Percentiles rank a stretch among this genome's conserved stretches.
These are phyloP conservation scores for Kuraishia hungarica DNA, from an alignment of 805 yeast species.

Conservation along the genomic window DNA sequence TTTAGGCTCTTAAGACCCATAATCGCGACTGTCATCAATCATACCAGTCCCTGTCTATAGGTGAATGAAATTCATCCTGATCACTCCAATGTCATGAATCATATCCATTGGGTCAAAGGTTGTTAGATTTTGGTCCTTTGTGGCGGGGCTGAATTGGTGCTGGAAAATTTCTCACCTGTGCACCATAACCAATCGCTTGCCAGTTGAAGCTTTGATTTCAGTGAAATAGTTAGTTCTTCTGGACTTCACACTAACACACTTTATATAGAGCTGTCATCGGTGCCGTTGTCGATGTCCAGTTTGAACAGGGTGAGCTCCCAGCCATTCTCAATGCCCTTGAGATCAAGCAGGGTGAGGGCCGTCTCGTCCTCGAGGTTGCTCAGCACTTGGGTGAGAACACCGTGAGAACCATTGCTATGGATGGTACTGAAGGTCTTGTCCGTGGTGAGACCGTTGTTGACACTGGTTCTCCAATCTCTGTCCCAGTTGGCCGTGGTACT, in stretches of 20 bases:
- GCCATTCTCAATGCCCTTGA: constrained; percentile 95
- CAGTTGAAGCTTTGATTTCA: no score
- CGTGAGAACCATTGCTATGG: constrained; percentile 99
- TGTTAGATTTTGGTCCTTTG: background rate
- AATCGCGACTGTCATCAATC: no score
- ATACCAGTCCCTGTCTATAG: no score
- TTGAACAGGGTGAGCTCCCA: constrained; percentile 95
- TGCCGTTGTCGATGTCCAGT: constrained; percentile 99
- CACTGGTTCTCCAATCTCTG: constrained; percentile 98
- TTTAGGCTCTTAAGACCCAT: no score
- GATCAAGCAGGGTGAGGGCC: constrained; percentile 61
- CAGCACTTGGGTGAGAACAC: constrained; percentile 99
- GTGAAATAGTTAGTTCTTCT: background rate
- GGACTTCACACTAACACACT: constrained; percentile 12
- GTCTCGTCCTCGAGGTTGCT: constrained; percentile 93
- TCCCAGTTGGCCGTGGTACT: constrained; percentile 99
- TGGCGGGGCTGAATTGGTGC: background rate
- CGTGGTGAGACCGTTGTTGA: constrained; percentile 90
- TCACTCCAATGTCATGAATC: background rate
- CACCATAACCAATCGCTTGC: background rate
- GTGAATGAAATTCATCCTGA: background rate
- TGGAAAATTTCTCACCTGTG: background rate
- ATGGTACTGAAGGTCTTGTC: constrained; percentile 99
- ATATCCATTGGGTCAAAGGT: background rate
- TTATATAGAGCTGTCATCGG: constrained; percentile 83